Conservation (phyloP, 2,329 filamentous ascomycete species). For the Bimuria novae-zelandiae region DNA sequence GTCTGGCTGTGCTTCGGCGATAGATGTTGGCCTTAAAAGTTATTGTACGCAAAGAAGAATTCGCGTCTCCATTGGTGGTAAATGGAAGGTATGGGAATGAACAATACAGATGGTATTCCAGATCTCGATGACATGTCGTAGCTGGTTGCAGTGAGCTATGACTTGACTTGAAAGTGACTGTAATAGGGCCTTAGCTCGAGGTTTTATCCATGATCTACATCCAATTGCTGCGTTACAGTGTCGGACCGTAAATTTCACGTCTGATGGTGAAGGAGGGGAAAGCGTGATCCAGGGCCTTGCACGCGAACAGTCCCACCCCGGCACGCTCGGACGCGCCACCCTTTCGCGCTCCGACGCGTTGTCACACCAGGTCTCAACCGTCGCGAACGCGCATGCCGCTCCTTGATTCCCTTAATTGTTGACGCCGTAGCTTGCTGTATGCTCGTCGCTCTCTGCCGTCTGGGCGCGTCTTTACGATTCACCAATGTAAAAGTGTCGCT, state of each 20-base stretch:
- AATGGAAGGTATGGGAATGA: no score
- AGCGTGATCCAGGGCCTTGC: neutral
- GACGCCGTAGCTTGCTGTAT: slow-evolving; percentile 44
- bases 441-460: slow-evolving; percentile 35
- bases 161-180: no score
- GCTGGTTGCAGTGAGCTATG: no score
- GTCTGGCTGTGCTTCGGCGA: neutral
- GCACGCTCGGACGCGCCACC: slow-evolving; percentile 9
- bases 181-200: no score
- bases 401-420: slow-evolving; percentile 32
- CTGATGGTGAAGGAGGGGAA: no score
- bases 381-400: slow-evolving; percentile 27
- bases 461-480: slow-evolving; percentile 43
- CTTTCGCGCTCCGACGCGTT: slow-evolving; percentile 25
- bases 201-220: no score
- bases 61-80: neutral
- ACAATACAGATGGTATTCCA: no score
- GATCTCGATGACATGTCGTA: no score
- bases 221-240: no score
- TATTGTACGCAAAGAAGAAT: neutral
- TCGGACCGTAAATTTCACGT: no score
- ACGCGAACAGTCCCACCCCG: slow-evolving; percentile 7
- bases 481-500: slow-evolving; percentile 26
- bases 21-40: slow-evolving; percentile 8
- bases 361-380: slow-evolving; percentile 18